Base-by-base conservation (phyloP, 2,329 filamentous ascomycete species). In the Hysterium pulicare region DNA sequence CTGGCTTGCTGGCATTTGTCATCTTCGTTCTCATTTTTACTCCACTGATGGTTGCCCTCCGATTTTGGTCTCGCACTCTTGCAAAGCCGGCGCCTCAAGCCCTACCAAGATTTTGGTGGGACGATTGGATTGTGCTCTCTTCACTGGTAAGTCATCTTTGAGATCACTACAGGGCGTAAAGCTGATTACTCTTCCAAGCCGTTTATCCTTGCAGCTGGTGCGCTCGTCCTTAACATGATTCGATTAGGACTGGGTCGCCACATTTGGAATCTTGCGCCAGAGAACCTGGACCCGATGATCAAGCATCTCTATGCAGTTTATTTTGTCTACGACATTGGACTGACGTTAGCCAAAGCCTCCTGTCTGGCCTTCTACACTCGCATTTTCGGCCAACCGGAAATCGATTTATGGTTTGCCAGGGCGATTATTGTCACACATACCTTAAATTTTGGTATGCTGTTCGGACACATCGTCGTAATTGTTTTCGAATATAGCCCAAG, bases 41-140 rank as follows among this genome's bases (percentile, higher is more conserved):
- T 10, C 20, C 23, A n/a, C 15, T 19, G 5, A 19, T 22, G 5
- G 20, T 44, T 6, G n/a, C 20, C 15, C 13, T 44, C 10, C 42
- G 42, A n/a, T 44, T 44, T 21, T 40, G 36, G 36, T 40, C 38
- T 30, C 37, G 42, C 16, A 11, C 38, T 24, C 22, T 44, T n/a
- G n/a, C n/a, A n/a, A n/a, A n/a, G n/a, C n/a, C 10, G 15, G 9
- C 11, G 10, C 30, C 5, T 10, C 8, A 15, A 15, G 21, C 16
- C 7, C 6, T 5, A 11, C 21, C 35, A 20, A 31, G 30, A 11
- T 26, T 44, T 17, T 44, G 37, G 42, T 44, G 42, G 42, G 42
- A 44, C 24, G 42, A 44, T 22, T 40, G 42, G 42, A n/a, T n/a
- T n/a, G n/a, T n/a, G n/a, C n/a, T n/a, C n/a, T n/a, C n/a, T n/a